Conservation (phyloP, 768 basidiomycete species). For the Kondoa subrosea region DNA sequence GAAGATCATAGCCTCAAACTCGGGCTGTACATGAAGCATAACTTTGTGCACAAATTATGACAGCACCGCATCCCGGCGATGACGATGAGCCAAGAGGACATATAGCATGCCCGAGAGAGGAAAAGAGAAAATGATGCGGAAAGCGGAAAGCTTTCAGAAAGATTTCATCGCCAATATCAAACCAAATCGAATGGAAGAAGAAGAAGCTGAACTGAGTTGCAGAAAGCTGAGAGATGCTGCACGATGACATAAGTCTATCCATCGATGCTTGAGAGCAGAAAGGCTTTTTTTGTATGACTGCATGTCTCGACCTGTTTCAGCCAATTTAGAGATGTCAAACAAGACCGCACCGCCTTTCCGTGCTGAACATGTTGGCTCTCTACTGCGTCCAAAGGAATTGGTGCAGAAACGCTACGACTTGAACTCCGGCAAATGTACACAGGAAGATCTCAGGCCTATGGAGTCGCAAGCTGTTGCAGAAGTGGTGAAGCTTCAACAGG, state of each 20-base stretch:
- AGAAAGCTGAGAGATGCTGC: neutral
- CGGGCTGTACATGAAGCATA: too few species aligned
- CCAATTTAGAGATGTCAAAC: neutral
- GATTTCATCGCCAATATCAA: too few species aligned
- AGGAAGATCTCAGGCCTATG: constrained; percentile 22
- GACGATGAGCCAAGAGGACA: too few species aligned
- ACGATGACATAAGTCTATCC: neutral
- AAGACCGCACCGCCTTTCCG: constrained; percentile 14
- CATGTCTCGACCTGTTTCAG: neutral
- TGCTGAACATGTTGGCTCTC: constrained; percentile 18
- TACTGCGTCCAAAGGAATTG: constrained; percentile 31
- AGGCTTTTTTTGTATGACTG: neutral
- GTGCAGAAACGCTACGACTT: constrained; percentile 27
- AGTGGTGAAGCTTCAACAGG: constrained; percentile 17
- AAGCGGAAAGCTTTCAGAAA: too few species aligned
- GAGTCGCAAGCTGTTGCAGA: constrained; percentile 14
- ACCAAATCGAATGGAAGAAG: too few species aligned
- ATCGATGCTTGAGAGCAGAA: neutral
- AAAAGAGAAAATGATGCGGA: too few species aligned
- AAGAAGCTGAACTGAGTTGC: too few species aligned
- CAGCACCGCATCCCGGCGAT: too few species aligned
- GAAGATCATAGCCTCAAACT: too few species aligned
- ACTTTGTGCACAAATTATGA: too few species aligned
- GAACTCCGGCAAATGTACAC: constrained; percentile 4
- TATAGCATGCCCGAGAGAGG: too few species aligned